These are phyloP conservation scores for Mycena albidolilacea DNA, from an alignment of 768 basidiomycete species.

Conservation along the genomic window DNA sequence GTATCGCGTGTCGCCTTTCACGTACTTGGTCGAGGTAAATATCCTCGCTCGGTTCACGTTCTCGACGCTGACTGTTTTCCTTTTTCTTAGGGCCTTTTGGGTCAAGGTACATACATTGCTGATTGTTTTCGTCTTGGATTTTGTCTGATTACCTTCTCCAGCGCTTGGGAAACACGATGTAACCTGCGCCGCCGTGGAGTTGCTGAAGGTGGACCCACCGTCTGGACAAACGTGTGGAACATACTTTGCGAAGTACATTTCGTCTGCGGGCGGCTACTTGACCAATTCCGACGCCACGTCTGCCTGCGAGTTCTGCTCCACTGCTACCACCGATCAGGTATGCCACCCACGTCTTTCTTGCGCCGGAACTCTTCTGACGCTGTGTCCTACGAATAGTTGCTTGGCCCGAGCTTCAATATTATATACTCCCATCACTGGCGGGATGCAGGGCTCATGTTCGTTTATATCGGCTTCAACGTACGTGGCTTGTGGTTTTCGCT, in stretches of 20 bases:
- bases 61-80: background rate
- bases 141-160: no score
- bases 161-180: no score
- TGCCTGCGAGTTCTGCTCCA: background rate
- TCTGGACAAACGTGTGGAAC: no score
- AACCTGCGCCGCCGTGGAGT: no score
- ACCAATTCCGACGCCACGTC: no score
- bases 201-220: no score
- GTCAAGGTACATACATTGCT: slow-evolving; percentile 56
- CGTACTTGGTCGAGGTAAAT: slow-evolving; percentile 56
- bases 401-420: background rate
- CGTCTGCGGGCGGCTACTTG: no score
- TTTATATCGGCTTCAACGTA: slow-evolving; percentile 64
- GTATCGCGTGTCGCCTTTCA: slow-evolving; percentile 64
- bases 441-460: slow-evolving; percentile 51
- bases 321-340: background rate
- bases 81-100: slow-evolving; percentile 55
- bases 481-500: slow-evolving; percentile 25
- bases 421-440: background rate
- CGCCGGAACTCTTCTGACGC: background rate
- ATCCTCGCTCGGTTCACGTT: background rate
- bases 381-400: background rate
- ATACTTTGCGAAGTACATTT: no score
- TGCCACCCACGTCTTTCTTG: background rate
- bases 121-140: background rate